Percentiles rank a stretch among this genome's conserved stretches.
Evolutionary conservation across 1,139 yeast genomes (phyloP).

Genomic region (Debaryomyces psychrophilus): DNA sequence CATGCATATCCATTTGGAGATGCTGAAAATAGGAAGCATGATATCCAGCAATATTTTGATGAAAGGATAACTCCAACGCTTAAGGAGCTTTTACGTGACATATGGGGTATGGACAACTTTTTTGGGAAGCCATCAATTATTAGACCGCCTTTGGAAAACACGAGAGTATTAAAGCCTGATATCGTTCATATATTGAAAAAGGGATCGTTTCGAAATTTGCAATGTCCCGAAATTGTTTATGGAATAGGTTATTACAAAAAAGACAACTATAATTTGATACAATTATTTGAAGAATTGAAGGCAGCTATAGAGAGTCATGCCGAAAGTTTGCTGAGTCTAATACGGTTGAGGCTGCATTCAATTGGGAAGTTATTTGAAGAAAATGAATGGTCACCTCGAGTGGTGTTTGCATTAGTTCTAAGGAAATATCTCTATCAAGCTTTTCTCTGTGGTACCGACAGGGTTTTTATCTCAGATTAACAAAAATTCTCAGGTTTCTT

Average conservation of each 20-base stretch:
- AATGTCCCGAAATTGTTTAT: background rate
- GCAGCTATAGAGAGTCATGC: background rate
- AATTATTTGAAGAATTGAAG: background rate
- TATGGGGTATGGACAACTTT: background rate
- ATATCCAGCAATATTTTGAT: background rate
- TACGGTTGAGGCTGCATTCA: background rate
- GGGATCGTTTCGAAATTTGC: no score
- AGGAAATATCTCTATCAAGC: constrained; percentile 1
- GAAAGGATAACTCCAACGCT: background rate
- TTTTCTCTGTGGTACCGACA: constrained; percentile 10
- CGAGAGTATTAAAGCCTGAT: background rate
- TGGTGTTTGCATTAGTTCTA: background rate
- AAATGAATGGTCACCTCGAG: background rate
- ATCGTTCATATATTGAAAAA: background rate
- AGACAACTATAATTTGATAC: background rate
- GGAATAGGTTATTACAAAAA: background rate
- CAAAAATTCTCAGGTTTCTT: constrained; percentile 10
- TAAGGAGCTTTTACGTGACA: background rate
- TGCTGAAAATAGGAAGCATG: background rate
- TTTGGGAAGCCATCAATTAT: background rate
- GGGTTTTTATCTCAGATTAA: constrained; percentile 9
- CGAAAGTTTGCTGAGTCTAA: no score
- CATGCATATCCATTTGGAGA: constrained; percentile 4
- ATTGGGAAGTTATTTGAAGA: background rate
- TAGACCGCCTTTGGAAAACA: background rate